A percentile compares a stretch with the other conserved stretches of the same genome.
Evolutionary conservation across 2,329 filamentous ascomycete genomes (phyloP).

Genomic region (Teratosphaeria nubilosa): DNA sequence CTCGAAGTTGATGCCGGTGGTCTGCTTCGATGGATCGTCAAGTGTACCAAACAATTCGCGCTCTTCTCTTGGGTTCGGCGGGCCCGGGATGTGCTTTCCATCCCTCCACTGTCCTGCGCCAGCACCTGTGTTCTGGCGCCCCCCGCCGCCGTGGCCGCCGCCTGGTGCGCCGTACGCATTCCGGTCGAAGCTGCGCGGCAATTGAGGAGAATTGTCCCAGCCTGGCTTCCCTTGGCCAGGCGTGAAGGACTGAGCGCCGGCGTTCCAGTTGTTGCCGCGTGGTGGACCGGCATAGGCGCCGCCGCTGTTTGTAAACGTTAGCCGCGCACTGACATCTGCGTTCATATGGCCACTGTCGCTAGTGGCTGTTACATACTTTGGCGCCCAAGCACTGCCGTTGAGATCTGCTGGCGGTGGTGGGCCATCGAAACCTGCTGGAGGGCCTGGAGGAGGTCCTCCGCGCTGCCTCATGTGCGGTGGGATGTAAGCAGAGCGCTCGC

Average conservation of each 20-base stretch:
- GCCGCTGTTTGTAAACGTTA: neutral
- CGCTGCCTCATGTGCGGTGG: constrained; percentile 66
- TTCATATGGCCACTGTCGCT: neutral
- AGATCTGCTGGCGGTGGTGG: constrained; percentile 35
- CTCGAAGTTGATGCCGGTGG: constrained; percentile 99
- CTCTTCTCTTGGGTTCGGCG: constrained; percentile 78
- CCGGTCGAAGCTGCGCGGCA: constrained; percentile 45
- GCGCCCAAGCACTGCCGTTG: constrained; percentile 52
- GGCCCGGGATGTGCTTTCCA: constrained; percentile 89
- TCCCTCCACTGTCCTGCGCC: constrained; percentile 95
- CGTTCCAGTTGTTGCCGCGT: constrained; percentile 40
- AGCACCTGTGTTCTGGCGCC: constrained; percentile 60
- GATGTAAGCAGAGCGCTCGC: constrained; percentile 64
- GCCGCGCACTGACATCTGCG: neutral
- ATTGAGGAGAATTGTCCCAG: constrained; percentile 31
- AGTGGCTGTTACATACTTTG: constrained; percentile 13
- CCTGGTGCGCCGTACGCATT: constrained; percentile 51
- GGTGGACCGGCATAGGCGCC: constrained; percentile 38
- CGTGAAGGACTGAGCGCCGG: constrained; percentile 45
- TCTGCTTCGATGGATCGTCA: constrained; percentile 89
- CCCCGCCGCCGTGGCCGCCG: constrained; percentile 42
- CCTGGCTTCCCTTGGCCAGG: constrained; percentile 30
- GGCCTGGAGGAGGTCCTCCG: constrained; percentile 32
- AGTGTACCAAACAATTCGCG: constrained; percentile 87
- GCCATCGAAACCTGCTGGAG: constrained; percentile 25